Conservation (phyloP, 2,329 filamentous ascomycete species). For the Fusarium tanahbumbuense region DNA sequence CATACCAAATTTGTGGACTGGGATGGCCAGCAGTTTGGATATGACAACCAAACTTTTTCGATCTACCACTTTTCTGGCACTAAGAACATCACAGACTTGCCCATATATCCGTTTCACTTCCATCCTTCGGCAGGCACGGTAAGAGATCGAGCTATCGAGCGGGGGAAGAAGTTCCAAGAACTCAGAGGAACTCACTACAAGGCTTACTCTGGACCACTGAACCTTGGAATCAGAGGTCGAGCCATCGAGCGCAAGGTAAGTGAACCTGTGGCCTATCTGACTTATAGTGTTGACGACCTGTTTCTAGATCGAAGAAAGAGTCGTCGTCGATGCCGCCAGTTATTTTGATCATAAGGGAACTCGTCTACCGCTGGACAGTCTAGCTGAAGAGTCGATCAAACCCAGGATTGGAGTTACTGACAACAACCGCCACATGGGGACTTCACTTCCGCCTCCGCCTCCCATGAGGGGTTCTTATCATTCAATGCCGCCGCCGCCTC, state of each 20-base stretch:
- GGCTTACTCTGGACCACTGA: background rate
- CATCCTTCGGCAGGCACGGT: background rate
- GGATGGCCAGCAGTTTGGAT: background rate
- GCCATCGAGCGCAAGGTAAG: background rate
- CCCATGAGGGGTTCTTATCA: no score
- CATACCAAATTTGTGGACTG: background rate
- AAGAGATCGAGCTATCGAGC: background rate
- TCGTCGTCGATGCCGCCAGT: background rate
- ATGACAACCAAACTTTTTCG: rapidly evolving
- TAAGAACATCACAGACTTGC: background rate
- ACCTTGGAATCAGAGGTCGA: rapidly evolving
- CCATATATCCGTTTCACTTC: background rate
- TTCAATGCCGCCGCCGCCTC: no score
- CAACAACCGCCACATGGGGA: background rate
- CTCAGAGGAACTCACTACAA: background rate
- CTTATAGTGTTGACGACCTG: background rate
- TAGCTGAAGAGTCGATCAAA: background rate
- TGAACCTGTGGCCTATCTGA: rapidly evolving
- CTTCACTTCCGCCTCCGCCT: background rate
- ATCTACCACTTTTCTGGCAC: background rate
- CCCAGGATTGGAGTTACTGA: background rate
- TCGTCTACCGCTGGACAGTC: background rate
- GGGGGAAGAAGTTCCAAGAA: background rate
- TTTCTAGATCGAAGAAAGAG: background rate
- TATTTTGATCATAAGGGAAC: background rate